Base-by-base conservation (phyloP, 2,329 filamentous ascomycete genomes). In the Aspergillus tamarii region DNA sequence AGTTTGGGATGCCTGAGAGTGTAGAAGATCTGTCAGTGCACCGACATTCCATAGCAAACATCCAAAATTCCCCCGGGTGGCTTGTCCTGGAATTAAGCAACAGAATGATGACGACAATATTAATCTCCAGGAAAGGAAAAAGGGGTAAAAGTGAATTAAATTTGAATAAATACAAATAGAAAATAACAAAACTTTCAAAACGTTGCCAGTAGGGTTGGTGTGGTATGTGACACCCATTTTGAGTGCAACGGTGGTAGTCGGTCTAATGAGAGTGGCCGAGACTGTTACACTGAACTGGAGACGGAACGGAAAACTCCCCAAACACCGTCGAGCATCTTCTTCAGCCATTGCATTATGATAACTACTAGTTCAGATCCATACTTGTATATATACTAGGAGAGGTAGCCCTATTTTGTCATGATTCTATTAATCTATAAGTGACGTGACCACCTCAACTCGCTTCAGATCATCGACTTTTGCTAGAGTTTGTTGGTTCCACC, bases 181-280 rank as follows among this genome's bases (percentile, higher is more conserved):
- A 39, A 19, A 19, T 26, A 39, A 28, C 10, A 34, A 53, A n/a
- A 12, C 12, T 8, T 41, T 34, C n/a, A 6, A 39, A n/a, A 39
- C 14, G 30, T 55, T 55, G 32, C 30, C 52, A 55, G 52, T 21
- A 23, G 36, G 48, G 45, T 34, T n/a, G 19, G 23, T 45, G 59
- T 64, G 65, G 65, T 62, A 67, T 62, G 64, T 66, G 64, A 67
- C 66, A 68, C 64, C 56, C 56, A 26, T 21, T 19, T 41, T 64
- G 63, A 63, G 67, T 70, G 69, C 67, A 69, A 70, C 69, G 69
- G 69, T 70, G 66, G 66, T 69, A 70, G 60, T 69, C 66, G 62
- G 59, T 46, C 63, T 65, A 62, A 66, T 67, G 62, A 66, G 53
- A 61, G 57, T 61, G 58, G 60, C 56, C 34, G 64, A 59, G 63